Evolutionary conservation across 352 stramenopile genomes (phyloP).

Genomic region (Pythium graminicola): DNA sequence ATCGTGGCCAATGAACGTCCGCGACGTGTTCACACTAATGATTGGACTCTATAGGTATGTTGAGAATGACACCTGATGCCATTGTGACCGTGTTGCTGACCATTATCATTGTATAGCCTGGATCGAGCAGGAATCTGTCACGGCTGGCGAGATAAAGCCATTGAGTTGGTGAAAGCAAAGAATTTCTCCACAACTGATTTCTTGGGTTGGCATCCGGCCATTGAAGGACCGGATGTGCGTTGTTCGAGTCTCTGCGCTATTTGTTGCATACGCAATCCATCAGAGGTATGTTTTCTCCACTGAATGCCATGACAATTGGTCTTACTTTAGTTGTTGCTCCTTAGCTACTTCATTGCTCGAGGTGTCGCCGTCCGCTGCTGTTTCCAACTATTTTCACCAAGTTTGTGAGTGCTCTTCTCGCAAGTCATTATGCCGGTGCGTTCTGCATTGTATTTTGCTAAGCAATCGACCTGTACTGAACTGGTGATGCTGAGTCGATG

Average conservation of each 20-base stretch:
- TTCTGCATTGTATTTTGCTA: not conserved
- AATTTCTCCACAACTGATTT: constrained; percentile 70
- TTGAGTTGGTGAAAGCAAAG: constrained; percentile 47
- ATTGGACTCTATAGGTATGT: constrained; percentile 66
- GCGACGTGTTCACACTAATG: constrained; percentile 72
- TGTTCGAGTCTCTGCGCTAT: constrained; percentile 68
- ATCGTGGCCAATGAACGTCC: constrained; percentile 51
- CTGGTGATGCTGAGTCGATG: not conserved
- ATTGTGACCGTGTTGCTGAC: not conserved
- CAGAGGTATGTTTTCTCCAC: constrained; percentile 28
- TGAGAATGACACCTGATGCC: not conserved
- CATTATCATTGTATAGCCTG: constrained; percentile 27
- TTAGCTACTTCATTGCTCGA: constrained; percentile 29
- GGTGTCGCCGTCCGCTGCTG: constrained; percentile 50
- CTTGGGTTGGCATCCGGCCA: constrained; percentile 73
- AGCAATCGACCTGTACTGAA: not conserved
- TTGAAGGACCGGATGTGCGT: constrained; percentile 60
- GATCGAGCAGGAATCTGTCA: constrained; percentile 61
- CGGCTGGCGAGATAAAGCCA: constrained; percentile 39
- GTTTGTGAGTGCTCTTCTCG: constrained; percentile 63
- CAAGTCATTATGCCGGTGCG: constrained; percentile 69
- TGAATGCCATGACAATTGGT: not conserved
- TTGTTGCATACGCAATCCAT: constrained; percentile 68
- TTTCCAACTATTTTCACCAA: constrained; percentile 77
- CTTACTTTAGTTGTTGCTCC: not conserved